These are phyloP conservation scores for Alternaria atra DNA, from an alignment of 2,329 filamentous ascomycete species.

Conservation along the genomic window DNA sequence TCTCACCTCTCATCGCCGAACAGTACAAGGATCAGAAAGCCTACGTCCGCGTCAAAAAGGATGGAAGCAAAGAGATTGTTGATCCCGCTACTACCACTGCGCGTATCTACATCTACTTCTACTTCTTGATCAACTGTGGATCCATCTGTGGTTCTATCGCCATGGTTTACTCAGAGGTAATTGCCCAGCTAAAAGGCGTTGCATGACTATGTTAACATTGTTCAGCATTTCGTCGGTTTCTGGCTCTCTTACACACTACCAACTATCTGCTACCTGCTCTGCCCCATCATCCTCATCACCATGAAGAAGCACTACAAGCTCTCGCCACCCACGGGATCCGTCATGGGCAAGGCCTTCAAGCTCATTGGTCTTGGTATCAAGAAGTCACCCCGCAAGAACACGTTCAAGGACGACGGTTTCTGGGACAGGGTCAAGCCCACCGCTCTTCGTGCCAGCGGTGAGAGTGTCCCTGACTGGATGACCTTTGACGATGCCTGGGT, in stretches of 20 bases:
- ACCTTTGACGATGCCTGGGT: slow-evolving; percentile 83
- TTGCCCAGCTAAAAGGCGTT: background rate
- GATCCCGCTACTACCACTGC: slow-evolving; percentile 73
- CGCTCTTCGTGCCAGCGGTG: slow-evolving; percentile 42
- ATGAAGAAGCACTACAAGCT: slow-evolving; percentile 72
- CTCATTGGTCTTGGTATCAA: slow-evolving; percentile 62
- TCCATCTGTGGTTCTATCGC: slow-evolving; percentile 46
- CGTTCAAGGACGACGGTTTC: slow-evolving; percentile 51
- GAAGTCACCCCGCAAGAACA: slow-evolving; percentile 31
- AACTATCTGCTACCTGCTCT: slow-evolving; percentile 69
- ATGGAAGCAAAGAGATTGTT: slow-evolving; percentile 66
- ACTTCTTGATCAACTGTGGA: slow-evolving; percentile 51
- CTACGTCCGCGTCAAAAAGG: slow-evolving; percentile 40
- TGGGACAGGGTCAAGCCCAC: slow-evolving; percentile 73
- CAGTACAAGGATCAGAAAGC: slow-evolving; percentile 56
- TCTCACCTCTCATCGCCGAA: slow-evolving; percentile 66
- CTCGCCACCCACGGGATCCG: slow-evolving; percentile 74
- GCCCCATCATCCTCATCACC: slow-evolving; percentile 65
- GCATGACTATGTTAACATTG: background rate
- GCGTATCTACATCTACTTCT: slow-evolving; percentile 63
- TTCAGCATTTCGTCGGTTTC: slow-evolving; percentile 61
- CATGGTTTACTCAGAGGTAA: slow-evolving; percentile 46
- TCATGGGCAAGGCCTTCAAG: slow-evolving; percentile 71
- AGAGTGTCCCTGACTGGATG: slow-evolving; percentile 72
- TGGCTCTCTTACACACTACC: slow-evolving; percentile 76